Percentiles rank a stretch among this genome's conserved stretches.
Conservation (phyloP, 2,329 filamentous ascomycete species). For the Reticulascus tulasneorum region DNA sequence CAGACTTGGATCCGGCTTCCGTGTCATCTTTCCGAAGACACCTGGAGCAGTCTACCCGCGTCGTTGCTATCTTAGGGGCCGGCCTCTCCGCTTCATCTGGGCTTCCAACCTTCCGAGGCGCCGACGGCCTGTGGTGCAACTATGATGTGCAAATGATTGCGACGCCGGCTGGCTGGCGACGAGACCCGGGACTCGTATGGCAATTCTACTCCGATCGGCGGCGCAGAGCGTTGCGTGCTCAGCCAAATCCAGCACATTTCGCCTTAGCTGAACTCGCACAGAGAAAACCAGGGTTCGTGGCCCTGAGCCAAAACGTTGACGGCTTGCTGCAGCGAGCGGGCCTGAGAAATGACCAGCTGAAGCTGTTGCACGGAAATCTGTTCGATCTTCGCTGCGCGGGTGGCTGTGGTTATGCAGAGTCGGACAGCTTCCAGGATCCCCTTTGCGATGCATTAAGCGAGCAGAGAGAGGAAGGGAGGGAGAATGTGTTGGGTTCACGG, state of each 20-base stretch:
- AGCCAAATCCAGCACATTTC: conserved; percentile 61
- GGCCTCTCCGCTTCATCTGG: conserved; percentile 24
- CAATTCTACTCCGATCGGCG: conserved; percentile 64
- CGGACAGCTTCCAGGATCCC: conserved; percentile 58
- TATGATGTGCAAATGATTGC: conserved; percentile 57
- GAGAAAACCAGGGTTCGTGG: conserved; percentile 50
- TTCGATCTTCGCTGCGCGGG: conserved; percentile 23
- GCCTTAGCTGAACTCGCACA: conserved; percentile 59
- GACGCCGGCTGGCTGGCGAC: conserved; percentile 57
- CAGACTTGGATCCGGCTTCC: conserved; percentile 7
- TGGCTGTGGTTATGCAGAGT: conserved; percentile 53
- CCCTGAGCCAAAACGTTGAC: conserved; percentile 65
- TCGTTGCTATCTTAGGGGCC: conserved; percentile 26
- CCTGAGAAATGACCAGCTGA: conserved; percentile 53
- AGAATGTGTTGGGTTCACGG: conserved; percentile 14
- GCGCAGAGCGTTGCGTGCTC: conserved; percentile 59
- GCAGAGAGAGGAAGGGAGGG: conserved; percentile 41
- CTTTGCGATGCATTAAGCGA: conserved; percentile 59
- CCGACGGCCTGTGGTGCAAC: conserved; percentile 60
- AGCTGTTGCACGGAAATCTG: conserved; percentile 44
- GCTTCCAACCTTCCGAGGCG: conserved; percentile 57
- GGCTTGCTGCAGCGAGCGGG: conserved; percentile 52
- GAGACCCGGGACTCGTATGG: conserved; percentile 63
- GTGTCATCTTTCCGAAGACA: conserved; percentile 19
- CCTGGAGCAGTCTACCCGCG: conserved; percentile 20